These are phyloP conservation scores for Fagus sylvatica DNA, from an alignment of 306 rosid genomes.

Conservation along the genomic window DNA sequence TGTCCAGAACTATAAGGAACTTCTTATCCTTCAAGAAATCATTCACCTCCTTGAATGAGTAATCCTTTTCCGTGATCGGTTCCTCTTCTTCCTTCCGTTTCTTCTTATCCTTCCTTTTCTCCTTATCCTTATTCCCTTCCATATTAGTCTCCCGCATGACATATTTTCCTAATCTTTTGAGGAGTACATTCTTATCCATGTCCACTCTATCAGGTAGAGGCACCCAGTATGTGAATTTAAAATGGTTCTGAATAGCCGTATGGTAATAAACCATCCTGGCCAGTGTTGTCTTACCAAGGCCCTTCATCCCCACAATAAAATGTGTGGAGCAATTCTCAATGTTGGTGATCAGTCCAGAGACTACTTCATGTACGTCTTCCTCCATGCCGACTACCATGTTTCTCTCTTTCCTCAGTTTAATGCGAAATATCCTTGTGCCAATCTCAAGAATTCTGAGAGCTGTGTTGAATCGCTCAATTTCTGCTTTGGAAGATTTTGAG, in stretches of 20 bases:
- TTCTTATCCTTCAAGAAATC: too few species aligned
- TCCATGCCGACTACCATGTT: constrained; percentile 17
- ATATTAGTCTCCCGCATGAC: too few species aligned
- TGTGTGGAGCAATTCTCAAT: background rate
- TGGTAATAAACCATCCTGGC: constrained; percentile 1
- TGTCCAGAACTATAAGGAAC: constrained; percentile 19
- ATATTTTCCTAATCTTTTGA: too few species aligned
- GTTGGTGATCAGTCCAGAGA: background rate
- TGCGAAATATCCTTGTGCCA: background rate
- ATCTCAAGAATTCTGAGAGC: too few species aligned
- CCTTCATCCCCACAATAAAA: constrained; percentile 19
- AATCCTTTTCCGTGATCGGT: too few species aligned
- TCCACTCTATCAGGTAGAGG: background rate
- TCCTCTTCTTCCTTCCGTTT: too few species aligned
- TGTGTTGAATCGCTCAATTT: background rate
- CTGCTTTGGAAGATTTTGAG: too few species aligned
- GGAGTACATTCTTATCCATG: too few species aligned
- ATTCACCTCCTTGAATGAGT: too few species aligned
- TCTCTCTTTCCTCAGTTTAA: background rate
- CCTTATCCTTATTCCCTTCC: too few species aligned
- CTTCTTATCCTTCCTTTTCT: too few species aligned
- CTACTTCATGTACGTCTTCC: constrained; percentile 4
- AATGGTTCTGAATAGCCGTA: background rate
- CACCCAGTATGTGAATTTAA: background rate
- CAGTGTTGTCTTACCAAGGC: constrained; percentile 26